Evolutionary conservation across 202 grass and related monocot species (phyloP), one percentile per base, ranked within the genome.

Genomic region (Bolboschoenoplectus hybrid): DNA sequence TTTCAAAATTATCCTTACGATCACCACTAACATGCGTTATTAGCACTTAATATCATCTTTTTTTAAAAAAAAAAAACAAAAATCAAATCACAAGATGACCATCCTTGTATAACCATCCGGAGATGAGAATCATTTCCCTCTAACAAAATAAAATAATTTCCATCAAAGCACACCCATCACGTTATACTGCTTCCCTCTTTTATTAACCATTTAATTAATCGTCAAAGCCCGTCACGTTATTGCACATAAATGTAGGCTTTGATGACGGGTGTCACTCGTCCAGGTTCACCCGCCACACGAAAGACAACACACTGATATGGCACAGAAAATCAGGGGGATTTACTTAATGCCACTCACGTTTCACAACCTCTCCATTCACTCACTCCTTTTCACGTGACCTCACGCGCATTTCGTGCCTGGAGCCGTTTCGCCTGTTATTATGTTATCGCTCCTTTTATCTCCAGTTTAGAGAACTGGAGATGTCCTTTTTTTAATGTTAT

Each of bases 261-360:
- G n/a, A 51, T 5, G 46, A 46, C 26, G 26, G 71, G 34, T 34
- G 45, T 45, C 45, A 74, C 44, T 20, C 12, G 71, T 74, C 71
- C 1, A 74, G 16, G n/a, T 8, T 13, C 46, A 51, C 34, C 6
- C 6, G 39, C 53, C 8, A 81, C 76, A 81, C 52, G 3, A 11
- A 57, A 10, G 12, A 0, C 3, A 4, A 43, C 26, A 58, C 5
- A 56, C 38, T 1, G 1, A 1, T 16, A 2, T 32, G 19, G 8
- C 80, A 50, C 58, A 65, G 13, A 82, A 46, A 45, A 64, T 82
- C 80, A 35, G 1, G 13, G 12, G 14, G 19, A 63, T 55, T 52
- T 66, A 66, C 62, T 67, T 71, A 72, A 84, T 84, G 82, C 34
- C 14, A 72, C 6, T 84, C 82, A 84, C 82, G 82, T 84, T 84